These are phyloP conservation scores for Aaosphaeria pasadenensis DNA, from an alignment of 2,329 filamentous ascomycete species.

Conservation along the genomic window DNA sequence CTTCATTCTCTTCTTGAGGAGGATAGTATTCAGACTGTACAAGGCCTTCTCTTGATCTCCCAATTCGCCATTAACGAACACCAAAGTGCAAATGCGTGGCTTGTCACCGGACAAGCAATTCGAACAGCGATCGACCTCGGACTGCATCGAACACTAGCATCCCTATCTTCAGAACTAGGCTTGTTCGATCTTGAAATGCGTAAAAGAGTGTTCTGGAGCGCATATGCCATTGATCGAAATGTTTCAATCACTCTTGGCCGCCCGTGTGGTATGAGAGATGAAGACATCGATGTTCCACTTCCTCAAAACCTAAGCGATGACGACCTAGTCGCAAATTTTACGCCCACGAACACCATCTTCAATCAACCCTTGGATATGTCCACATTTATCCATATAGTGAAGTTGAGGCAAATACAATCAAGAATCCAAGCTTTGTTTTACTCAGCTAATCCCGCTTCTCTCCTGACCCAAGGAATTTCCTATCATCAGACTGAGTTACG, in stretches of 20 bases:
- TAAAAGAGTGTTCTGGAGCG: not conserved
- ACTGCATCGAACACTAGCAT: not conserved
- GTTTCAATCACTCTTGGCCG: not conserved
- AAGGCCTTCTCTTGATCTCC: not conserved
- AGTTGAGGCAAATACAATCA: not conserved
- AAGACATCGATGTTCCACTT: not conserved
- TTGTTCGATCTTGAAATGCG: not conserved
- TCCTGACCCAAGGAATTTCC: not conserved
- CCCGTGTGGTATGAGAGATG: not conserved
- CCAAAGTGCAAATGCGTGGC: constrained; percentile 1
- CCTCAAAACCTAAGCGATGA: not conserved
- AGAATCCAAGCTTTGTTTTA: not conserved
- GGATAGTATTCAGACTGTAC: not conserved
- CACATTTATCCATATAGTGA: not conserved
- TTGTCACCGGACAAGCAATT: not conserved
- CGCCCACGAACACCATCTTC: not conserved
- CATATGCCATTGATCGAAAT: not conserved
- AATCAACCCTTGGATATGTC: not conserved
- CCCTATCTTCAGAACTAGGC: not conserved
- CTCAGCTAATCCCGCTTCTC: not conserved
- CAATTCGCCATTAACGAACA: not conserved
- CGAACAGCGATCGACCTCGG: not conserved
- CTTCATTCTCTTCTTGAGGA: not conserved
- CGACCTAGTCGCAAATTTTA: not conserved
- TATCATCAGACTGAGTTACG: not conserved